phyloP scores from a whole-genome alignment of 2,329 filamentous ascomycete species.

The Aschersonia sp. region DNA sequence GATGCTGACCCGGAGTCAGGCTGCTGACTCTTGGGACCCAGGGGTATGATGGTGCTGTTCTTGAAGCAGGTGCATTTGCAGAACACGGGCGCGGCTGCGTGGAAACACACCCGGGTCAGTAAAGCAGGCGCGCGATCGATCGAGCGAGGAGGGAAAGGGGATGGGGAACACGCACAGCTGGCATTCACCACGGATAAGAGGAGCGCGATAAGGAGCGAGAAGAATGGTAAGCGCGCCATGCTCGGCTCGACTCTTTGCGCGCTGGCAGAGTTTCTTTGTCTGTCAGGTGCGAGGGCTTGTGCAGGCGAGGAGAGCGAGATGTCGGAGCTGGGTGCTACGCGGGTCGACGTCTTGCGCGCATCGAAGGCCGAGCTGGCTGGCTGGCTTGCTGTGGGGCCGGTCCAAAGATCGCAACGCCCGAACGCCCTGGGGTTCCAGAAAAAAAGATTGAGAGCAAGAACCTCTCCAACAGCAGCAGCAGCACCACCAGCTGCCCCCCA shows the following conservation, averaged over 20 bases:
- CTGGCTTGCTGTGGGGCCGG: no score
- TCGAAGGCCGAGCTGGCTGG: no score
- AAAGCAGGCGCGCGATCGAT: not conserved
- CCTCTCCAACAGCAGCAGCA: no score
- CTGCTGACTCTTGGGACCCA: slow-evolving; percentile 28
- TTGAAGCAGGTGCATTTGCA: slow-evolving; percentile 60
- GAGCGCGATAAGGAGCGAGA: slow-evolving; percentile 21
- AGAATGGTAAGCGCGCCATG: slow-evolving; percentile 24
- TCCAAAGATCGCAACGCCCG: no score
- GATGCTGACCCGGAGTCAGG: slow-evolving; percentile 11
- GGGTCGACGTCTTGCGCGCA: no score
- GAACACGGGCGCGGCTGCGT: slow-evolving; percentile 43
- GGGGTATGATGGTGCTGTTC: slow-evolving; percentile 52
- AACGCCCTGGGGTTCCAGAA: no score
- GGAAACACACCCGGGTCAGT: slow-evolving; percentile 7
- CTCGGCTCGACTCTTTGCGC: slow-evolving; percentile 2
- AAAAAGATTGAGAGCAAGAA: no score
- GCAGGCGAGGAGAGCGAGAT: no score
- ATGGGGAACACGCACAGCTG: slow-evolving; percentile 20
- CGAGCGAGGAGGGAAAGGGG: not conserved
- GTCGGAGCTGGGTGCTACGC: no score
- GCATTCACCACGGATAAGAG: slow-evolving; percentile 22
- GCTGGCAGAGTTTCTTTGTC: no score
- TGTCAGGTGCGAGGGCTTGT: no score
- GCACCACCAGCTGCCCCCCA: no score